Conservation (phyloP, 257 asterid species). For the Haberlea rhodopensis region DNA sequence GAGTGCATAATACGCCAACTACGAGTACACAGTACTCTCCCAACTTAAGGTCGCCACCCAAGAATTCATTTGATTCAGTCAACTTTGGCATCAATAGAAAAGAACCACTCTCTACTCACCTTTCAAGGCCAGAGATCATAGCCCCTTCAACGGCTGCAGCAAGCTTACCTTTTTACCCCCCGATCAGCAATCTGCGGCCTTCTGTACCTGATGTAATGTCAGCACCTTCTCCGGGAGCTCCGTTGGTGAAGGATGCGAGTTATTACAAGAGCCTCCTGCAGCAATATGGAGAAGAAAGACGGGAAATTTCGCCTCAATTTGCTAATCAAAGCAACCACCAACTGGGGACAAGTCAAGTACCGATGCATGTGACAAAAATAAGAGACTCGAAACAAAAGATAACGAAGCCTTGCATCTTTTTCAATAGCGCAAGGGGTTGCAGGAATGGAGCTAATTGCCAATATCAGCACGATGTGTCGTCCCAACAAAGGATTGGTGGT, state of each 20-base stretch:
- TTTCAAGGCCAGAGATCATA: constrained; percentile 35
- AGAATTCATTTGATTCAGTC: constrained; percentile 27
- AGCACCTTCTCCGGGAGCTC: constrained; percentile 29
- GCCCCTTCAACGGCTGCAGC: constrained; percentile 23
- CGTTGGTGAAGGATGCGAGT: constrained; percentile 44
- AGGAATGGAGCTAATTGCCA: constrained; percentile 53
- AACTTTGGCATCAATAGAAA: constrained; percentile 25
- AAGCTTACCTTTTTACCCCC: constrained; percentile 36
- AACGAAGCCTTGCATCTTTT: constrained; percentile 55
- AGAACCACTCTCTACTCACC: constrained; percentile 32
- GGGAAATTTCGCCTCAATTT: constrained; percentile 32
- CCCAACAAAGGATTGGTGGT: constrained; percentile 34
- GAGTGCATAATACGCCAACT: constrained; percentile 30
- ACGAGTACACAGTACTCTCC: constrained; percentile 27
- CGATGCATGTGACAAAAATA: constrained; percentile 21
- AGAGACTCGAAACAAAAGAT: constrained; percentile 47
- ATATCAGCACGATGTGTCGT: constrained; percentile 42
- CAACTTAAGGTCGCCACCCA: constrained; percentile 17
- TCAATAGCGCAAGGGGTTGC: constrained; percentile 60
- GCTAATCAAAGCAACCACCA: constrained; percentile 28
- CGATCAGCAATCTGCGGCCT: constrained; percentile 24
- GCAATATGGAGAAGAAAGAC: constrained; percentile 62
- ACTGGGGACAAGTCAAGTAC: constrained; percentile 30
- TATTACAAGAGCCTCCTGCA: constrained; percentile 57
- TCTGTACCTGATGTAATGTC: constrained; percentile 23